Conservation (phyloP, 345 rosid genomes). For the Moringa oleifera region DNA sequence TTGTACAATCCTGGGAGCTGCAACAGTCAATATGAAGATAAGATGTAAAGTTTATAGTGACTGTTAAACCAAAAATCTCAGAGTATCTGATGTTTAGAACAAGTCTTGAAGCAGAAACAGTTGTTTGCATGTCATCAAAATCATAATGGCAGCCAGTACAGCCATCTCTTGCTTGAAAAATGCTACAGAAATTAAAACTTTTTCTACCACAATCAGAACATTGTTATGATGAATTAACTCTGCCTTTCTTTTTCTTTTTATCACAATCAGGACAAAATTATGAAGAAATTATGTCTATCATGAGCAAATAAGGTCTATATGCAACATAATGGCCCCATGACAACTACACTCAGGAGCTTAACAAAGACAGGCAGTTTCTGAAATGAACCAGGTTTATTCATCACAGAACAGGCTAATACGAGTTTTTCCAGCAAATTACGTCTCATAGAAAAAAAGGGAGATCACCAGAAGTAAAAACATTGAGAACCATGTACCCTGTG, state of each 20-base stretch:
- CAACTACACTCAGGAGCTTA: not conserved
- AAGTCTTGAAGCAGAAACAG: not conserved
- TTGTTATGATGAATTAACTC: too few species aligned
- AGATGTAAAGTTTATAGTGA: not conserved
- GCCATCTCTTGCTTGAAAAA: not conserved
- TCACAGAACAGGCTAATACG: not conserved
- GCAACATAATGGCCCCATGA: not conserved
- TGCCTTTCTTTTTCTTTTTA: too few species aligned
- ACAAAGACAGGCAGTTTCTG: not conserved
- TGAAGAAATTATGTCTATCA: not conserved
- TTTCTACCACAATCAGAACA: not conserved
- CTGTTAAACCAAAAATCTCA: not conserved
- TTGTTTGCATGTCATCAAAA: not conserved
- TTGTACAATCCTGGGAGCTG: conserved; percentile 94
- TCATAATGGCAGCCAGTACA: not conserved
- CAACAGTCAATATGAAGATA: conserved; percentile 16
- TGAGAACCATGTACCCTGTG: conserved; percentile 56
- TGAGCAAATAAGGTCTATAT: not conserved
- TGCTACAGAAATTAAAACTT: not conserved
- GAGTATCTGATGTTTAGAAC: not conserved
- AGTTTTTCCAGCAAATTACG: not conserved
- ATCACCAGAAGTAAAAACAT: not conserved
- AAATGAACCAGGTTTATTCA: not conserved
- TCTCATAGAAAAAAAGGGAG: conserved; percentile 4
- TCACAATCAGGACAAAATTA: not conserved